phyloP scores from a whole-genome alignment of 768 basidiomycete genomes.

The Crepidotus variabilis region DNA sequence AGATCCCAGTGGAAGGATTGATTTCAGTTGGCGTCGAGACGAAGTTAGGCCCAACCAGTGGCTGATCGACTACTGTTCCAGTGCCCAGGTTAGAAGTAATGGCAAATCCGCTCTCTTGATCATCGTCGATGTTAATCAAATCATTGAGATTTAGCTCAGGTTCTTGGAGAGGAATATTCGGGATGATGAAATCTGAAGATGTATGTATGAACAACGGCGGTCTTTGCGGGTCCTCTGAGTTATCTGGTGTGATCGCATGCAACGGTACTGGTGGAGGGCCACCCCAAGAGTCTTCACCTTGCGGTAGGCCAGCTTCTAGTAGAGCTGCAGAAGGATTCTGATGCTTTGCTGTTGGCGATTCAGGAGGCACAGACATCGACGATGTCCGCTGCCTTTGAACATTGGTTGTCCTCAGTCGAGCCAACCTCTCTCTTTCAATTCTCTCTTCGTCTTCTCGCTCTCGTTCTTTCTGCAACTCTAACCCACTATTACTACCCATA shows the following conservation, averaged over 20 bases:
- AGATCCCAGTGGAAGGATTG: constrained; percentile 36
- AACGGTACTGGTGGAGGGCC: constrained; percentile 54
- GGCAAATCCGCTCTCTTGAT: constrained; percentile 25
- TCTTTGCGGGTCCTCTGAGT: constrained; percentile 13
- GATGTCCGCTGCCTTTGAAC: constrained; percentile 40
- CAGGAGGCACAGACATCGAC: constrained; percentile 67
- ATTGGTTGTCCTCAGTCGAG: constrained; percentile 44
- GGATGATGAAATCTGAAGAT: constrained; percentile 32
- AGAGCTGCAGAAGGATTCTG: constrained; percentile 28
- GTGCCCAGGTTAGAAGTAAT: neutral
- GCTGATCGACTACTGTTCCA: constrained; percentile 1
- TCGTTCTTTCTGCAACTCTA: constrained; percentile 56
- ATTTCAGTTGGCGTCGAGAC: constrained; percentile 14
- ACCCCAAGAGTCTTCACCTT: constrained; percentile 42
- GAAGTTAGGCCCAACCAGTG: constrained; percentile 4
- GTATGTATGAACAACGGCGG: constrained; percentile 28
- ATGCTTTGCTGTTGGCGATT: constrained; percentile 54
- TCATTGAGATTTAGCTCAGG: constrained; percentile 71
- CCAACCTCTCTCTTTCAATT: constrained; percentile 65
- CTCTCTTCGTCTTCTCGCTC: constrained; percentile 69
- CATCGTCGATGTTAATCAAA: constrained; percentile 73
- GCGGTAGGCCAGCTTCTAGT: constrained; percentile 7
- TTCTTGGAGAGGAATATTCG: constrained; percentile 29
- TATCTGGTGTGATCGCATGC: constrained; percentile 34
- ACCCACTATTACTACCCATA: constrained; percentile 33